phyloP scores from a whole-genome alignment of 352 stramenopile genomes.

The Pythium phragmiticola region DNA sequence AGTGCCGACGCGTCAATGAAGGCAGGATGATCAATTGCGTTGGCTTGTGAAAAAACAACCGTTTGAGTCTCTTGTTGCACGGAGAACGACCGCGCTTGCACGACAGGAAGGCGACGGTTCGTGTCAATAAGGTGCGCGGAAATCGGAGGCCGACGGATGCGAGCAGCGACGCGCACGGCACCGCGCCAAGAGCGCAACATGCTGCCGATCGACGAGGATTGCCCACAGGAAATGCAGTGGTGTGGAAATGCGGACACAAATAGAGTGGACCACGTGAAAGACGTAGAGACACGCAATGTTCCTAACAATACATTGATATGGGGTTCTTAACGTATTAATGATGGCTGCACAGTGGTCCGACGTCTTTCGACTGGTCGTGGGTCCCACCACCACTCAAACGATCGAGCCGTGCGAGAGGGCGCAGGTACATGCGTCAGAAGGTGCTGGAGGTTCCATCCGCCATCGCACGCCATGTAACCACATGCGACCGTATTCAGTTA shows the following conservation, averaged over 20 bases:
- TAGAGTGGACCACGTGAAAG: conserved; percentile 3
- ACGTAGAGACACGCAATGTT: conserved; percentile 3
- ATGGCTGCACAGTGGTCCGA: not conserved
- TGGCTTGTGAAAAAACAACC: not conserved
- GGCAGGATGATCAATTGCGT: not conserved
- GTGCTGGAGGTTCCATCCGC: conserved; percentile 6
- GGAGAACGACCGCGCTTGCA: conserved; percentile 17
- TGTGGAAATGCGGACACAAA: not conserved
- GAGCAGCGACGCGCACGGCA: conserved; percentile 1
- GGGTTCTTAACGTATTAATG: not conserved
- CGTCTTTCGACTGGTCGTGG: not conserved
- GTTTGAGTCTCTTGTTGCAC: conserved; percentile 9
- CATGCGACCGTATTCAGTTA: conserved; percentile 1
- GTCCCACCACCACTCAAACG: conserved; percentile 4
- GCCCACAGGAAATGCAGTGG: conserved; percentile 1
- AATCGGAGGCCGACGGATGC: not conserved
- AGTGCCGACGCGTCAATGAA: not conserved
- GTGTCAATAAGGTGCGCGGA: no score
- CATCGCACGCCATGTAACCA: not conserved
- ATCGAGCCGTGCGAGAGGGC: not conserved
- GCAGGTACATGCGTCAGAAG: conserved; percentile 6
- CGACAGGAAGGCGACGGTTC: not conserved
- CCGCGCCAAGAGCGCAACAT: conserved; percentile 9
- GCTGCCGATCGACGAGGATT: not conserved
- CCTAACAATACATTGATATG: not conserved